phyloP scores from a whole-genome alignment of 1,284 basidiomycete genomes.

The Gastroboletus turbinatus region DNA sequence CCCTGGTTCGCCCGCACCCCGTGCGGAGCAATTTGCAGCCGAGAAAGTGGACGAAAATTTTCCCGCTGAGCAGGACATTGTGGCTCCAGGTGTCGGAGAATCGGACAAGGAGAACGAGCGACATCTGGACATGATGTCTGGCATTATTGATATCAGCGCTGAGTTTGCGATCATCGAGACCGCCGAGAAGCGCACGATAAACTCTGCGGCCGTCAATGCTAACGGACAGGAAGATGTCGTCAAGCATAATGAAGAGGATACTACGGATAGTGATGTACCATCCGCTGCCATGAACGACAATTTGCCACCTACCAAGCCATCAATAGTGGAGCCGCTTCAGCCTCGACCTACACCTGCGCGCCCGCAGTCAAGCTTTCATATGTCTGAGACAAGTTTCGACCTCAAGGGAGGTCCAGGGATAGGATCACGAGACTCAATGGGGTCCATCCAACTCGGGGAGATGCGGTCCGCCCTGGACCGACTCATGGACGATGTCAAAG shows the following conservation, averaged over 20 bases:
- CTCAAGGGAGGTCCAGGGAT: constrained; percentile 30
- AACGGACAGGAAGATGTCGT: not conserved
- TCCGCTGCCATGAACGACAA: not conserved
- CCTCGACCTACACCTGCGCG: constrained; percentile 6
- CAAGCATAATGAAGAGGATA: not conserved
- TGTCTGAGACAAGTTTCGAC: constrained; percentile 34
- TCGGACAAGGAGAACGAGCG: constrained; percentile 8
- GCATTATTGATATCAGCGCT: constrained; percentile 38
- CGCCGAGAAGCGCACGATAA: constrained; percentile 41
- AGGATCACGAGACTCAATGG: constrained; percentile 30
- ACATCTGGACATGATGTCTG: constrained; percentile 10
- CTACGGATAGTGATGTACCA: not conserved
- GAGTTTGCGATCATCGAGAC: constrained; percentile 48
- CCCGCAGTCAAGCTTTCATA: constrained; percentile 17
- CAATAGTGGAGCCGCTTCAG: constrained; percentile 5
- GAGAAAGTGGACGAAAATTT: not conserved
- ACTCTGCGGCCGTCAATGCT: constrained; percentile 9
- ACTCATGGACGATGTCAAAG: constrained; percentile 74
- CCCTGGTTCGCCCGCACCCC: constrained; percentile 8
- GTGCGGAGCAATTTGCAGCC: not conserved
- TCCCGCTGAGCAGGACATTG: not conserved
- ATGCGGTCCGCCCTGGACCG: constrained; percentile 77
- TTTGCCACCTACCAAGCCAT: not conserved
- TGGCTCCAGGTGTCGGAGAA: not conserved
- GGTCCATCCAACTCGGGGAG: constrained; percentile 54